Conservation (phyloP, 2,329 filamentous ascomycete species). For the Leptoxyphium fumago region DNA sequence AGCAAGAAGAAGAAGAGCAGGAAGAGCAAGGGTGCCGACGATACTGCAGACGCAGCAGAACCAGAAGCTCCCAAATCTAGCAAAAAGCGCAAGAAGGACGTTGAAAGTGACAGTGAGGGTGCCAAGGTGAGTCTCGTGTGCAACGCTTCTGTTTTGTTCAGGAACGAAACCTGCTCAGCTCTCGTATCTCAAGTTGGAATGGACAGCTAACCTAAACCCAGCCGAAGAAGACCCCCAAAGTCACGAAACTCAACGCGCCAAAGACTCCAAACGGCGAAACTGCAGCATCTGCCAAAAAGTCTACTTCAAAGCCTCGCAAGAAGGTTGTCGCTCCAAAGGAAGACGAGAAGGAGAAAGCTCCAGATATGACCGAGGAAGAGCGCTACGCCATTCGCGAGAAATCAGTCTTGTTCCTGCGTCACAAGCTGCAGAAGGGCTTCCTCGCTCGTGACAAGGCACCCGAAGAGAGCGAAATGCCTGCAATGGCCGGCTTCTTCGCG, state of each 20-base stretch:
- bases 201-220: slow-evolving; percentile 7
- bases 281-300: slow-evolving; percentile 21
- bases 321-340: slow-evolving; percentile 34
- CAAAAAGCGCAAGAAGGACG: slow-evolving; percentile 72
- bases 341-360: slow-evolving; percentile 39
- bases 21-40: slow-evolving; percentile 20
- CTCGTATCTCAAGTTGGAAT: not conserved
- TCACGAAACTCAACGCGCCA: slow-evolving; percentile 30
- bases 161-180: no score
- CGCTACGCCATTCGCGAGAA: slow-evolving; percentile 44
- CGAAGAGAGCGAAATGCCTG: slow-evolving; percentile 70
- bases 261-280: slow-evolving; percentile 25
- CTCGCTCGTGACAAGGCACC: slow-evolving; percentile 70
- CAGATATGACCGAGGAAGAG: slow-evolving; percentile 40
- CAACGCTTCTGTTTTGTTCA: not conserved
- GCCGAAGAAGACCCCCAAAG: slow-evolving; percentile 37
- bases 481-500: slow-evolving; percentile 61
- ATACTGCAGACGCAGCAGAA: slow-evolving; percentile 43
- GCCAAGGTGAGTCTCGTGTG: slow-evolving; percentile 33
- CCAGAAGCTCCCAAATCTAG: slow-evolving; percentile 43
- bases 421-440: slow-evolving; percentile 90
- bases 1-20: slow-evolving; percentile 29
- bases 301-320: slow-evolving; percentile 45
- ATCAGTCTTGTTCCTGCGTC: slow-evolving; percentile 77
- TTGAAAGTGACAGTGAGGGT: slow-evolving; percentile 53